Base-by-base conservation (phyloP, 768 basidiomycete species). In the Gloeopeniophorella convolvens region DNA sequence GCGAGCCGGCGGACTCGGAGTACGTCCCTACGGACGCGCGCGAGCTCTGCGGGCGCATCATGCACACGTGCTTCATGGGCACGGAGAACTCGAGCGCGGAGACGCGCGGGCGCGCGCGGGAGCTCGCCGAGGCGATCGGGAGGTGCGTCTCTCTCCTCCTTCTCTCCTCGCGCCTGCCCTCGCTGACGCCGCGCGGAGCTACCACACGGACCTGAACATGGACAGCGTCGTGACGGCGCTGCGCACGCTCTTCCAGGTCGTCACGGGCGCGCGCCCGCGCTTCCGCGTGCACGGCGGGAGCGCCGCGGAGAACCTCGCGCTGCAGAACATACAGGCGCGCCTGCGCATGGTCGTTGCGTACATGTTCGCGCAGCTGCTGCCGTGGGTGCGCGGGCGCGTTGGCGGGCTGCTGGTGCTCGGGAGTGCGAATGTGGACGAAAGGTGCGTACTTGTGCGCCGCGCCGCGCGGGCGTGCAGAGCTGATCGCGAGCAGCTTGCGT, bases 21-120 rank as follows among this genome's bases (percentile, higher is more conserved):
- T 98, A 97, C 63, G 60, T 91, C 23, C 95, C 96, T 1, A 75
- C 79, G 0, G 93, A 99, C 65, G 81, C 94, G 0, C 79, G 75
- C 39, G 96, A 98, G 63, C 92, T 97, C 59, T 80, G 82, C 23
- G 74, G 72, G 45, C 76, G 91, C 21, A 83, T 98, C 46, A 95
- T 99, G 72, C 94, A 98, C 66, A 95, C 94, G 0, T 96, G 92
- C 67, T 99, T 95, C 68, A 98, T 99, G 96, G 95, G 95, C 5
- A 99, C 96, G 0, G 89, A 93, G 66, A 94, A 98, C 65, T 97
- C 95, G 6, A 90, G 85, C 52, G 66, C 66, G 0, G 96, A 96
- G 60, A 98, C 96, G 6, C 72, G 91, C 10, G 69, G 74, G 54
- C 74, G 96, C 28, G 96, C 96, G 1, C 94, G 89, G 64, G 81